Base-by-base conservation (phyloP, 2,329 filamentous ascomycete genomes). In the Cladophialophora exuberans region DNA sequence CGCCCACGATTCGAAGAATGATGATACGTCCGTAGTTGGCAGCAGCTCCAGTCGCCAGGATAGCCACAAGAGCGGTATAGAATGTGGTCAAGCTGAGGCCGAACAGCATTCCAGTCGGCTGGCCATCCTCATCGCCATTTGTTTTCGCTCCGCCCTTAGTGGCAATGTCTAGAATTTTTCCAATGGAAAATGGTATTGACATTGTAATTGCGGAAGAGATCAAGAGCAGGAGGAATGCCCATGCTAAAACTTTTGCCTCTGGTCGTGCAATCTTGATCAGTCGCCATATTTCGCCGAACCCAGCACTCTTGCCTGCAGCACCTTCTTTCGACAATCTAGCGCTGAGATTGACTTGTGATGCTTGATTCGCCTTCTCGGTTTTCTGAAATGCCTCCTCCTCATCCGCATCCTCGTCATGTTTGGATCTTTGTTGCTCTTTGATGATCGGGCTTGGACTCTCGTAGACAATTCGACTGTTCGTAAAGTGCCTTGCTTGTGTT, bases 1-100 rank as follows among this genome's bases (percentile, higher is more conserved):
- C 94, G 60, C 94, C 95, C 6, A 99, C 90, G 59, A 97, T 94
- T 22, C 94, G 85, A 18, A 99, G 82, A 50, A 97, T 86, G 54
- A 97, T 87, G 65, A 99, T 95, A 62, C 94, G 86, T 26, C 91
- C 89, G 72, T 96, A 99, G 73, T 97, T 99, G 41, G 93, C 90
- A 51, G 83, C 83, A 23, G 94, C 94, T 56, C 95, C 94, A 6
- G 95, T 67, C 1, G 88, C 87, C 56, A 99, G 80, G 45, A 97
- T 81, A 5, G 80, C 77, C 28, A 79, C 92, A 38, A 99, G 81
- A 22, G 84, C 89, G 48, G 86, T 75, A 73, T 97, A 99, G 78
- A 99, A 97, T 67, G 96, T 90, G 33, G 84, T 85, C 67, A 95
- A 78, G 38, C 87, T 88, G 57, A 97, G 74, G 17, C 94, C 94